Evolutionary conservation across 441 rosid genomes (phyloP), one percentile per base, ranked within the genome.

Genomic region (Lepidium campestre): DNA sequence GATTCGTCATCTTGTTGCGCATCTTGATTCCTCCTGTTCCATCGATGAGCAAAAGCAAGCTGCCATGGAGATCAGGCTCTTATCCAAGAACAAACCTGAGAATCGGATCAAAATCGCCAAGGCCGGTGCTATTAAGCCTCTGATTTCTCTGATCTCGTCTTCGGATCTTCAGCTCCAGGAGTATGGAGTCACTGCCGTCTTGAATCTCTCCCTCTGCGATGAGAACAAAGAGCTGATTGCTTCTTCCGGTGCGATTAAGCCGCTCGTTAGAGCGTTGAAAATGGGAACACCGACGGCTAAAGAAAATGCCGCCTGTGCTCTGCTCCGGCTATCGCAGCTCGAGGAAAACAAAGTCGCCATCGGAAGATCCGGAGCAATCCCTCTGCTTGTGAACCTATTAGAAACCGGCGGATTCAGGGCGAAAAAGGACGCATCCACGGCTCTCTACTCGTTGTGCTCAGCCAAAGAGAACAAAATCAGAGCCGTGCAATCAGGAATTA

Each of bases 291-390:
- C 93, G n/a, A 83, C 98, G 62, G 80, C 95, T 5, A 89, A 81
- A 42, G 98, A 93, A 73, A 93, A 93, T 88, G 86, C 96, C 0
- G 93, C 97, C 0, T 90, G 98, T 50, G 93, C 96, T 62, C 78
- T 93, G 15, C 85, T 90, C 39, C 89, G 96, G 2, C 77, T 93
- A 6, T 93, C 99, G 1, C 96, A 90, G 70, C 17, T 80, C 4
- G 96, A 89, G 35, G 88, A 81, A 29, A 86, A 83, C 85, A 93
- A 90, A 64, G 62, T 75, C 45, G 82, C 86, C 11, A 90, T 93
- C 65, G 99, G 99, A 27, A 85, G 99, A 75, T 87, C 97, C 1
- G 96, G 95, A 72, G 95, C 99, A 18, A 91, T 91, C 73, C 93
- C 88, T 6, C 79, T 59, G 2, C 70, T 90, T 0, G 95, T 89